Evolutionary conservation across 768 basidiomycete species (phyloP).

Genomic region (Myochromella boudieri): DNA sequence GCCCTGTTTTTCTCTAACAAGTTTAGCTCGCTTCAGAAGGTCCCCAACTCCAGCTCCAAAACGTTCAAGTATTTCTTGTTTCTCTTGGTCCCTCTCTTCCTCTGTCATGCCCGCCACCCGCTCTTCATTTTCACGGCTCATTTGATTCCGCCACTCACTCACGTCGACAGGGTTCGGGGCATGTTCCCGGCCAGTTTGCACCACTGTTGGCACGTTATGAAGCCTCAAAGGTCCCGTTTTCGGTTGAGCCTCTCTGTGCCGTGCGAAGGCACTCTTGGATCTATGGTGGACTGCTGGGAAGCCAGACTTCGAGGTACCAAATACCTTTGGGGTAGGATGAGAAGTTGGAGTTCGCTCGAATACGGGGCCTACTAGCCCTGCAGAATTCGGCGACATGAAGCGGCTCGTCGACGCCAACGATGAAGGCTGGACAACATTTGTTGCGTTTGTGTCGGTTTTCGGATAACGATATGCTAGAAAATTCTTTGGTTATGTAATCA

Average conservation of each 20-base stretch:
- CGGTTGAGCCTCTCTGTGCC: constrained; percentile 40
- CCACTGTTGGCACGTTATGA: constrained; percentile 27
- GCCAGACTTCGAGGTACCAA: constrained; percentile 39
- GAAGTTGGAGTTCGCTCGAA: constrained; percentile 43
- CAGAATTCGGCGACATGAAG: constrained; percentile 21
- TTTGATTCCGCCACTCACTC: constrained; percentile 52
- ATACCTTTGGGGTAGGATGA: constrained; percentile 25
- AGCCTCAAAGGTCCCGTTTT: constrained; percentile 21
- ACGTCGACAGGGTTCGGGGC: constrained; percentile 14
- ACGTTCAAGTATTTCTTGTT: constrained; percentile 62
- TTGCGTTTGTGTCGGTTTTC: neutral
- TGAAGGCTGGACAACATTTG: constrained; percentile 2
- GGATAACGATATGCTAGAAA: constrained; percentile 29
- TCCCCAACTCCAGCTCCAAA: constrained; percentile 70
- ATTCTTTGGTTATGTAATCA: too few relatives aligned
- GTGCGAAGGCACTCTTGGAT: constrained; percentile 61
- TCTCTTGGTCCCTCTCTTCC: constrained; percentile 67
- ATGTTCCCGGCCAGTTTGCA: constrained; percentile 8
- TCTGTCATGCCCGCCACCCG: constrained; percentile 67
- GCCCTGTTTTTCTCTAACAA: constrained; percentile 39
- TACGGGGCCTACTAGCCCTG: constrained; percentile 41
- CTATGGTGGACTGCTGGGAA: constrained; percentile 69
- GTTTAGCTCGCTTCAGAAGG: constrained; percentile 54
- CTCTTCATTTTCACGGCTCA: constrained; percentile 65
- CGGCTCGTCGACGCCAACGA: constrained; percentile 3